A percentile compares a stretch with the other conserved stretches of the same genome.
Evolutionary conservation across 495 filamentous ascomycete species (phyloP).

Genomic region (Hypoxylon intermedium): DNA sequence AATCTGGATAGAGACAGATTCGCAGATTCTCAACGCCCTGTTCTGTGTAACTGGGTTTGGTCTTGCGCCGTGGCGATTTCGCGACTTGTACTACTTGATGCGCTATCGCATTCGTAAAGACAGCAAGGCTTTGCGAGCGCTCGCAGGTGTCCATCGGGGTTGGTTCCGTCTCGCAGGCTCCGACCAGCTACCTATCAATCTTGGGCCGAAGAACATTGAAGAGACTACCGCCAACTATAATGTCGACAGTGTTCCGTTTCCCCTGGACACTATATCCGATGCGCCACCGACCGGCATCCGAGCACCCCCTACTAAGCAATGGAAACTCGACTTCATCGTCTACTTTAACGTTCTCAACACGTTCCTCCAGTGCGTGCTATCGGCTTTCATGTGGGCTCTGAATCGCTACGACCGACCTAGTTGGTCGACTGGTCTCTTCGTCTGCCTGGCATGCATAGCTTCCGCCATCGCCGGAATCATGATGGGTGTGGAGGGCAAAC

Average conservation of each 20-base stretch:
- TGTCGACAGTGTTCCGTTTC: constrained; percentile 59
- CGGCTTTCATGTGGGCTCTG: constrained; percentile 80
- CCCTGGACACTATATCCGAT: constrained; percentile 60
- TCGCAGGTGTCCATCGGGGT: constrained; percentile 69
- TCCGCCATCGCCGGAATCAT: constrained; percentile 73
- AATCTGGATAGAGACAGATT: constrained; percentile 85
- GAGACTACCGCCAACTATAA: constrained; percentile 45
- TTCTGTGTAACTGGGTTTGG: constrained; percentile 91
- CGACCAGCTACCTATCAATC: constrained; percentile 49
- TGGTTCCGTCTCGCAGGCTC: constrained; percentile 75
- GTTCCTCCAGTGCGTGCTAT: constrained; percentile 72
- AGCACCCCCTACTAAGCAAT: constrained; percentile 68
- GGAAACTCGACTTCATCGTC: constrained; percentile 83
- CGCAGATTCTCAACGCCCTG: constrained; percentile 81
- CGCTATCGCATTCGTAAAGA: constrained; percentile 64
- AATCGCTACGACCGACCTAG: constrained; percentile 73
- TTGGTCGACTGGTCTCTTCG: constrained; percentile 78
- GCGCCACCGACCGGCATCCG: constrained; percentile 67
- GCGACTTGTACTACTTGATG: constrained; percentile 75
- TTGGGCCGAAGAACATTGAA: constrained; percentile 56
- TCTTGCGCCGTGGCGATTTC: constrained; percentile 82
- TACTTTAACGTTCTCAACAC: constrained; percentile 79
- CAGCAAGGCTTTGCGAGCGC: constrained; percentile 60
- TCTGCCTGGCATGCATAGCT: constrained; percentile 71
- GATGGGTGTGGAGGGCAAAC: constrained; percentile 69